Evolutionary conservation across 164 flowering plant genomes (phyloP), one percentile per base, ranked within the genome.

Genomic region (Protea cynaroides): DNA sequence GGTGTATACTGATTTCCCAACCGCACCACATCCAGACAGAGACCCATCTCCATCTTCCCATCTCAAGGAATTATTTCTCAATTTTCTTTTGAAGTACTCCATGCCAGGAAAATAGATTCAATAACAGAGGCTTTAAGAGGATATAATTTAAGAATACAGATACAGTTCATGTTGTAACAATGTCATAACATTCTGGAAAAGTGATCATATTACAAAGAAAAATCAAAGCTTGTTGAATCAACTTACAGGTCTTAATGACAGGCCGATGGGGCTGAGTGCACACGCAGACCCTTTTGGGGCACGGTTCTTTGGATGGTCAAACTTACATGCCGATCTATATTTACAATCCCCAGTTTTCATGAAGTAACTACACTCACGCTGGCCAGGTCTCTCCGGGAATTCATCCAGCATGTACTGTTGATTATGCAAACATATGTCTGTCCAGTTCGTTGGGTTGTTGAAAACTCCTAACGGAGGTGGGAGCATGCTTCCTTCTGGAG

Each of bases 181-280:
- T 17, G 4, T 22, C 34, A 56, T 57, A 9, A 18, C 1, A 47
- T 64, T 21, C 50, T 44, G 1, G 21, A 25, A 24, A 29, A 51
- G 40, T 8, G 10, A 13, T 52, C 43, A 37, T 24, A 29, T 21
- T 24, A 29, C 23, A 22, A 17, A 23, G 14, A 40, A 40, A 40
- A 40, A 40, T 40, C 19, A 22, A 21, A 9, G 21, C 52, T 29
- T 29, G 2, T 29, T 29, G 22, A 15, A 52, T 57, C 17, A 74
- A 81, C 92, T 86, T 80, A 93, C 98, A 56, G 98, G 96, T 82
- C 98, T 84, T 22, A 87, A 58, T 7, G 97, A 96, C 65, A 93
- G 76, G 74, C 97, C 98, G 68, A 86, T 75, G 71, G 88, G 89
- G 57, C 82, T 88, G 56, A 90, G 80, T 59, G 71, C 38, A 53